These are phyloP conservation scores for Lichtheimia corymbifera DNA, from an alignment of 371 early-diverging fungal genomes.

Conservation along the genomic window DNA sequence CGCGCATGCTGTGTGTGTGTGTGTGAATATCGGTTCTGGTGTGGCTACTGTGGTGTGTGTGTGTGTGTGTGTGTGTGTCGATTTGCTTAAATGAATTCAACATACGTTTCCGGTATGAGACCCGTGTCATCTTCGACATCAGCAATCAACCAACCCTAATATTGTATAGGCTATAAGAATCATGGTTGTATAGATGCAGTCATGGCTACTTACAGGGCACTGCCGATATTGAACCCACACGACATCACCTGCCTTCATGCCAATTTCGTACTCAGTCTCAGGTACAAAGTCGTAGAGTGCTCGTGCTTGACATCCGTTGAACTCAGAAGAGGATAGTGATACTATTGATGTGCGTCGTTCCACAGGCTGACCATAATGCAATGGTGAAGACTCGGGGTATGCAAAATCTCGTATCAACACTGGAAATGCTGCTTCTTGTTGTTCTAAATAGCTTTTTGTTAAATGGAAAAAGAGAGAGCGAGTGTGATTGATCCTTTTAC, in stretches of 20 bases:
- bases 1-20: too few species aligned
- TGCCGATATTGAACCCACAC: constrained; percentile 65
- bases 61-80: too few species aligned
- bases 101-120: constrained; percentile 73
- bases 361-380: constrained; percentile 52
- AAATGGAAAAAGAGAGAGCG: not conserved
- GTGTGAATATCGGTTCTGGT: too few species aligned
- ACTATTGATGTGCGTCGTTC: constrained; percentile 23
- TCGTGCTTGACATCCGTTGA: constrained; percentile 46
- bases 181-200: not conserved
- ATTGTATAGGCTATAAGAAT: not conserved
- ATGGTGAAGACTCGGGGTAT: constrained; percentile 58
- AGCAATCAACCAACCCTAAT: constrained; percentile 70
- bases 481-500: not conserved
- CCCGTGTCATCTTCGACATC: constrained; percentile 61
- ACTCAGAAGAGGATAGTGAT: constrained; percentile 31
- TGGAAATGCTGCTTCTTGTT: not conserved
- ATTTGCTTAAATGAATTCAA: constrained; percentile 41
- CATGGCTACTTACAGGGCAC: constrained; percentile 42
- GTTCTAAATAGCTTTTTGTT: too few species aligned
- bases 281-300: constrained; percentile 76
- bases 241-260: constrained; percentile 62
- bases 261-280: constrained; percentile 65
- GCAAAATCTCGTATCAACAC: constrained; percentile 68
- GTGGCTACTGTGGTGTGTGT: too few species aligned